Base-by-base conservation (phyloP, 306 rosid species). In the Trifolium dubium region DNA sequence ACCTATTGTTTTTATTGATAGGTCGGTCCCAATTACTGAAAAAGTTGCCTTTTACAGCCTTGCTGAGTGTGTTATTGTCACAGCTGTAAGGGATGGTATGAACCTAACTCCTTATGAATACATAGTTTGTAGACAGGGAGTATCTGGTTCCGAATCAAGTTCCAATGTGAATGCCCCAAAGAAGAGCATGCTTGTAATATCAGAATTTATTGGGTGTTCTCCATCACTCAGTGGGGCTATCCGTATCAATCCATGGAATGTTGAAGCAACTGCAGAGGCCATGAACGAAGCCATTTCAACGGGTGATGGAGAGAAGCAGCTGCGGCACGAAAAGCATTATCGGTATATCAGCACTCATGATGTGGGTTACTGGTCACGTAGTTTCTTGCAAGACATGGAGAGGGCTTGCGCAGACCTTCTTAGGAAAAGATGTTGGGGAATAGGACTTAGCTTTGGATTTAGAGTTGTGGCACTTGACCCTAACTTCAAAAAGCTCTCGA, bases 31-130 rank as follows among this genome's bases (percentile, higher is more conserved):
- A 18, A 73, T 85, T 69, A 72, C 82, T 34, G 94, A 91, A 80
- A 85, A 82, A 69, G 86, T 89, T 79, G 88, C 89, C 23, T 89
- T 84, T 82, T 85, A 85, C 89, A 85, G 87, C 88, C 78, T 91
- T 60, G 97, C 92, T 43, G 97, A 91, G 83, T 91, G 94, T 74
- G 94, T 89, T 49, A 87, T 85, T 72, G 97, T 91, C 77, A 88
- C 97, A 5, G 94, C 94, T 44, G 90, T 91, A 73, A 84, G 97
- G 83, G 97, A 91, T 81, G 97, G 94, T 66, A 91, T 91, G 97
- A 91, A 88, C 81, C 83, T 91, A 39, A 89, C 83, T 77, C 94
- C 97, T 34, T 91, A 91, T 73, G 96, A 90, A 78, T 90, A 90
- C 68, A 80, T 90, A n/a, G 88, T 85, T 43, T 88, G 96, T 72